A percentile compares a stretch with the other conserved stretches of the same genome.
phyloP scores from a whole-genome alignment of 2,329 filamentous ascomycete genomes.

The Didymella glomerata region DNA sequence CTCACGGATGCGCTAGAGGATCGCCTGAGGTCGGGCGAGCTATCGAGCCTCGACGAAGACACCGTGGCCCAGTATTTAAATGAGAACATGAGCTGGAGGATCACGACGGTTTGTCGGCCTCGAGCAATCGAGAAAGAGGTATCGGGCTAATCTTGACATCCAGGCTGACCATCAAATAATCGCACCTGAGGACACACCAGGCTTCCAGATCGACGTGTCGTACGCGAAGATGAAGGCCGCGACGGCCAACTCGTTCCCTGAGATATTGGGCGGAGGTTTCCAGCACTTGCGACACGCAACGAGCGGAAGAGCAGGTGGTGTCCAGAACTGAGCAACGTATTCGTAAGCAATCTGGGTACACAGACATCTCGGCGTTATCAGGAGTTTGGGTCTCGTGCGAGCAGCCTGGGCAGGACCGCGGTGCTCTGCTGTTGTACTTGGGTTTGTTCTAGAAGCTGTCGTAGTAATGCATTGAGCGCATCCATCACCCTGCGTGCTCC shows the following conservation, averaged over 20 bases:
- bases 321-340: neutral
- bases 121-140: neutral
- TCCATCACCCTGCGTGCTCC: conserved; percentile 9
- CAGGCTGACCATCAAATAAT: conserved; percentile 51
- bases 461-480: conserved; percentile 15
- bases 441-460: conserved; percentile 18
- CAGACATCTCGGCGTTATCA: conserved; percentile 6
- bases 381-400: conserved; percentile 1
- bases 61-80: conserved; percentile 34
- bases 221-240: conserved; percentile 52
- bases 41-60: conserved; percentile 40
- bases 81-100: conserved; percentile 36
- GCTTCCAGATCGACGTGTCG: conserved; percentile 53
- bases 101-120: conserved; percentile 29
- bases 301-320: conserved; percentile 15
- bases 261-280: conserved; percentile 22
- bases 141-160: neutral
- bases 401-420: neutral
- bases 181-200: conserved; percentile 43
- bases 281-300: conserved; percentile 20
- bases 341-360: neutral
- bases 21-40: conserved; percentile 42
- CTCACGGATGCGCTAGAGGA: conserved; percentile 55
- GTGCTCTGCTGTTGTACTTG: conserved; percentile 3
- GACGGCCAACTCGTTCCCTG: conserved; percentile 26